Conservation (phyloP, 139 green algal species). For the Auxenochlorella protothecoides region DNA sequence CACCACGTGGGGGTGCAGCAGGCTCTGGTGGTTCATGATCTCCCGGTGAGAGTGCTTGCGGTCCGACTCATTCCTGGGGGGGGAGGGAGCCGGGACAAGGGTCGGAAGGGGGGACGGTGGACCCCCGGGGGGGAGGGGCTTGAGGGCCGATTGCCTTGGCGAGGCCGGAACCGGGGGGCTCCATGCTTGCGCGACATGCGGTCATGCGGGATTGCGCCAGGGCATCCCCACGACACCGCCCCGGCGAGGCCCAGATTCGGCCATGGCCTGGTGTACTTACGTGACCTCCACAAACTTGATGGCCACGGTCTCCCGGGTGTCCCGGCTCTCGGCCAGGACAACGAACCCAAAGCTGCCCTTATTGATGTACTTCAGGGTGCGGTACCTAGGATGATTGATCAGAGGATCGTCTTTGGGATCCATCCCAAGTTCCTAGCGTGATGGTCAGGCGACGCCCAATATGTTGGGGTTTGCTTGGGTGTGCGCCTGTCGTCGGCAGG, state of each 20-base stretch:
- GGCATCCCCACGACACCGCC: too few relatives aligned
- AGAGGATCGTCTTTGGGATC: conserved; percentile 9
- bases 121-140: not conserved
- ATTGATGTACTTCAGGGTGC: conserved; percentile 32
- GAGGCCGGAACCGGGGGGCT: not conserved
- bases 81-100: too few relatives aligned
- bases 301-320: conserved; percentile 32
- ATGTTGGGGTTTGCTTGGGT: too few relatives aligned
- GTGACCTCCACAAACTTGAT: conserved; percentile 36
- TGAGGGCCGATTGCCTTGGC: not conserved
- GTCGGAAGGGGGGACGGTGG: too few relatives aligned
- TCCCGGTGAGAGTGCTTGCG: conserved; percentile 33
- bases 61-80: conserved; percentile 17
- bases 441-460: too few relatives aligned
- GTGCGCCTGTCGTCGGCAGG: too few relatives aligned
- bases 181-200: conserved; percentile 12
- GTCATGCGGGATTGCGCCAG: not conserved
- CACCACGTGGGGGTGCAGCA: conserved; percentile 52
- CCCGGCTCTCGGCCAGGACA: conserved; percentile 27
- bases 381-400: conserved; percentile 12
- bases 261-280: not conserved
- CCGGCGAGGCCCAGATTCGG: too few relatives aligned
- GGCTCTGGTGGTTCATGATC: conserved; percentile 48
- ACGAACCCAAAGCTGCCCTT: conserved; percentile 48
- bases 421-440: too few relatives aligned